Evolutionary conservation across 2,329 filamentous ascomycete genomes (phyloP).

Genomic region (Curvularia sp.): DNA sequence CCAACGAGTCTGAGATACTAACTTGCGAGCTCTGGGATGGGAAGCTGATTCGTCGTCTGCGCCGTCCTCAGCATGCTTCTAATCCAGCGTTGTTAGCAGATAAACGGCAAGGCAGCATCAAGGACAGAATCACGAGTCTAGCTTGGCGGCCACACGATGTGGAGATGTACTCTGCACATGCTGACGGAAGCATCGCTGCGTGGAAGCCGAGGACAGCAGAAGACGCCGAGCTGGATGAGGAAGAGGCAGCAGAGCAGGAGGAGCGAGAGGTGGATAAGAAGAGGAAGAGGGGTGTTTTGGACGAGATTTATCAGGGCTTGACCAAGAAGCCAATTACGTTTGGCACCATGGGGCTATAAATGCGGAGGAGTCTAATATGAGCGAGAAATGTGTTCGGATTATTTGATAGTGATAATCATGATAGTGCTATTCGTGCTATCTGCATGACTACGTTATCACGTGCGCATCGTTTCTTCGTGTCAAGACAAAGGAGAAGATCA

Average conservation of each 20-base stretch:
- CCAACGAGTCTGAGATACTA: constrained; percentile 77
- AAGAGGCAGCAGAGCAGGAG: constrained; percentile 49
- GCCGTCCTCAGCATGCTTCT: constrained; percentile 62
- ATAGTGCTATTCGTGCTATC: neutral
- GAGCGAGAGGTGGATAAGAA: constrained; percentile 54
- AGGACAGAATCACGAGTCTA: constrained; percentile 70
- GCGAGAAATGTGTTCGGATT: neutral
- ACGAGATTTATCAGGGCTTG: constrained; percentile 80
- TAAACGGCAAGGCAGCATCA: constrained; percentile 50
- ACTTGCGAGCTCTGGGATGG: constrained; percentile 82
- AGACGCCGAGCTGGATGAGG: constrained; percentile 53
- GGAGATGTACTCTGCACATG: constrained; percentile 81
- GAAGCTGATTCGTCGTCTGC: constrained; percentile 72
- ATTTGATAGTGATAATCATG: neutral
- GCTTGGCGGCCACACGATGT: constrained; percentile 76
- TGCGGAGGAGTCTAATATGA: neutral
- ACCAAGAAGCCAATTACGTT: constrained; percentile 75
- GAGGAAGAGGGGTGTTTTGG: constrained; percentile 77
- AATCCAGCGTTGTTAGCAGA: constrained; percentile 13
- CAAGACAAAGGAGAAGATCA: neutral
- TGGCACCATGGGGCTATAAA: constrained; percentile 34
- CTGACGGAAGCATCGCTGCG: constrained; percentile 81
- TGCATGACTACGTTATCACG: neutral
- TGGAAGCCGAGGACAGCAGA: constrained; percentile 73
- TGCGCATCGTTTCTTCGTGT: neutral